Evolutionary conservation across 495 filamentous ascomycete species (phyloP), one percentile per base, ranked within the genome.

Genomic region (Elasticomyces elasticus): DNA sequence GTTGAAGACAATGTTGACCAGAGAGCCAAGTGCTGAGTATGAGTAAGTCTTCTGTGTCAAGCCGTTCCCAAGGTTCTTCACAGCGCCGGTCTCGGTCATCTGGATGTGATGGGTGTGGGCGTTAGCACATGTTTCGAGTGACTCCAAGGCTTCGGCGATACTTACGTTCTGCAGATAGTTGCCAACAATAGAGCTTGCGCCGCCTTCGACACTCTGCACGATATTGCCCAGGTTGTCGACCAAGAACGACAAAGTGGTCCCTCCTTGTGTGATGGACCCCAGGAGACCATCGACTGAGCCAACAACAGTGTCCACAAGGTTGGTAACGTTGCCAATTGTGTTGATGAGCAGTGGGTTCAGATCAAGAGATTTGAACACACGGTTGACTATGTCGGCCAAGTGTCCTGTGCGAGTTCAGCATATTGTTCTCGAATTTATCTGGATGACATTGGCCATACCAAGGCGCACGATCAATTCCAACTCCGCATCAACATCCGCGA

Each of bases 211-310:
- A 48, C 76, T 67, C 54, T 78, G 75, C 6, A 81, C 73, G 54
- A 80, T 81, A 49, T 80, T 79, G 23, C 77, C 77, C 15, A 80
- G 66, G 51, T 80, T 81, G 60, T 79, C 77, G 58, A 81, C 70
- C 35, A 80, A 38, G 64, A 79, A 80, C 45, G 71, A 73, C 6
- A 80, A 65, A 23, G 66, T 74, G 6, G 61, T 73, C 27, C 72
- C 73, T 33, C 75, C 74, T 55, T 78, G 72, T 1, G 75, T 72
- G 45, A 80, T 76, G 19, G 68, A 69, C 0, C 76, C 78, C 4
- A 80, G 65, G 26, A 81, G 58, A 2, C 76, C 75, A 46, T 78
- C 76, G 0, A 80, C 76, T 0, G 66, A 73, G 11, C 78, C 78
- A 4, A 79, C 69, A 2, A 80, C 76, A 0, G 62, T 62, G 31